A percentile compares a stretch with the other conserved stretches of the same genome.
phyloP scores from a whole-genome alignment of 2,329 filamentous ascomycete species.

The Fusarium odoratissimum region DNA sequence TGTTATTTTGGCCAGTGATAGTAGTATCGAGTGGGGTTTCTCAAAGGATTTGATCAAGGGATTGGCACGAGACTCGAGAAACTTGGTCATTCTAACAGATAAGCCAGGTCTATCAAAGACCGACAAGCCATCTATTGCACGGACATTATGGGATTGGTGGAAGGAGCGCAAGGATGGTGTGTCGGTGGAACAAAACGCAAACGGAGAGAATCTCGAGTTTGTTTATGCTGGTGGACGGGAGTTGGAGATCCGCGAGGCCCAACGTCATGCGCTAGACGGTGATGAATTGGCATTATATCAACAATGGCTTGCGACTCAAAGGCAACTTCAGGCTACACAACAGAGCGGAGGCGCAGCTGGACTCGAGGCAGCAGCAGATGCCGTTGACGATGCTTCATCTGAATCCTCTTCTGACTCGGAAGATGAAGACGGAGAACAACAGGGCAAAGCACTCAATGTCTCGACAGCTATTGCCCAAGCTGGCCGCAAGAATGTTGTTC shows the following conservation, averaged over 20 bases:
- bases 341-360: slow-evolving; percentile 75
- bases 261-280: slow-evolving; percentile 74
- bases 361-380: slow-evolving; percentile 77
- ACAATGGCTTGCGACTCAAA: slow-evolving; percentile 89
- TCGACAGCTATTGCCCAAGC: slow-evolving; percentile 87
- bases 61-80: slow-evolving; percentile 80
- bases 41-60: slow-evolving; percentile 82
- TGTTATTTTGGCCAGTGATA: slow-evolving; percentile 92
- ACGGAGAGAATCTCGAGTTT: slow-evolving; percentile 71
- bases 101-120: slow-evolving; percentile 60
- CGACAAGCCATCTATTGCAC: slow-evolving; percentile 70
- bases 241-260: slow-evolving; percentile 69
- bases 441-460: slow-evolving; percentile 90
- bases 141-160: slow-evolving; percentile 84
- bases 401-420: slow-evolving; percentile 89
- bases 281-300: slow-evolving; percentile 87
- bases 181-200: slow-evolving; percentile 65
- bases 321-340: slow-evolving; percentile 85
- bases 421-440: slow-evolving; percentile 88
- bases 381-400: slow-evolving; percentile 85
- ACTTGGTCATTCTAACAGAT: slow-evolving; percentile 89
- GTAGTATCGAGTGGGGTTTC: slow-evolving; percentile 93
- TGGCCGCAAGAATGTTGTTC: slow-evolving; percentile 83
- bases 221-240: slow-evolving; percentile 73
- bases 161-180: slow-evolving; percentile 74